Percentiles rank a stretch among this genome's conserved stretches.
phyloP scores from a whole-genome alignment of 371 early-diverging fungal species.

The Batkoa obscura region DNA sequence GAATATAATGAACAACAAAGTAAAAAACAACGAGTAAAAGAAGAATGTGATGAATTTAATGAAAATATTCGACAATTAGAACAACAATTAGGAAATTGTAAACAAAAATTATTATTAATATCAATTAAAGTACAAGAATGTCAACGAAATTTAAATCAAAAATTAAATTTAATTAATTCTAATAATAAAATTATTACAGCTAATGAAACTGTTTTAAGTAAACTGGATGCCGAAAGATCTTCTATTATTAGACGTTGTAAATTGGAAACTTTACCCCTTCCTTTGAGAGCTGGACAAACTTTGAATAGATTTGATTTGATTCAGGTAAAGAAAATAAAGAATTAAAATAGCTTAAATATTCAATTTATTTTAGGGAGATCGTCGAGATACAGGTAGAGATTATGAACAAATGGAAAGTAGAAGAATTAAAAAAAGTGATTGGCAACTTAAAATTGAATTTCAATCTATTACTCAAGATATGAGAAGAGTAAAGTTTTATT shows the following conservation, averaged over 20 bases:
- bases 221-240: slow-evolving; percentile 48
- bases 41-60: too few relatives aligned
- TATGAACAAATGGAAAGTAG: slow-evolving; percentile 33
- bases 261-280: slow-evolving; percentile 76
- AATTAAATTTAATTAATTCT: neutral
- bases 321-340: neutral
- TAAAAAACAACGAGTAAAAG: too few relatives aligned
- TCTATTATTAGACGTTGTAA: slow-evolving; percentile 72
- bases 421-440: slow-evolving; percentile 13
- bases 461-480: slow-evolving; percentile 10
- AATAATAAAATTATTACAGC: slow-evolving; percentile 38
- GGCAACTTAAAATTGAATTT: slow-evolving; percentile 23
- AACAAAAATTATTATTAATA: slow-evolving; percentile 7
- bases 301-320: neutral
- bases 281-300: slow-evolving; percentile 11
- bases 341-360: slow-evolving; percentile 17
- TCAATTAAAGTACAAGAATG: neutral
- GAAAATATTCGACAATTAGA: slow-evolving; percentile 21
- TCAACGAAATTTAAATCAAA: too few relatives aligned
- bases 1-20: too few relatives aligned
- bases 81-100: slow-evolving; percentile 15
- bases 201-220: slow-evolving; percentile 55
- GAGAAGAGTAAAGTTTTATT: slow-evolving; percentile 49
- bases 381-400: slow-evolving; percentile 10
- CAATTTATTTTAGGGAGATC: slow-evolving; percentile 19